Conservation (phyloP, 352 stramenopile species). For the Globisporangium uncinulatum region DNA sequence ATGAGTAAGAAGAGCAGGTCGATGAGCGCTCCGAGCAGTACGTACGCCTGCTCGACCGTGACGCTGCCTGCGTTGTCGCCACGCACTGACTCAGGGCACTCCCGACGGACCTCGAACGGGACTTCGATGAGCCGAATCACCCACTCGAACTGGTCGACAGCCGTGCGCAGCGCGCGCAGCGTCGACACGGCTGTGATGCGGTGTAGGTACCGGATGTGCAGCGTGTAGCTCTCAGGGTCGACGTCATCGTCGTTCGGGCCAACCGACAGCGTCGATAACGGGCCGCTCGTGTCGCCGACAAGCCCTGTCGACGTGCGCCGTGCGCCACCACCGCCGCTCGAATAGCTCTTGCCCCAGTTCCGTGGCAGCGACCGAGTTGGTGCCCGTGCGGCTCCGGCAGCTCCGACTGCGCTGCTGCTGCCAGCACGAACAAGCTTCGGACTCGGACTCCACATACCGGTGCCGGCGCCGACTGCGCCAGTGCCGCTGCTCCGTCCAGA, state of each 20-base stretch:
- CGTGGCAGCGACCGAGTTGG: conserved; percentile 41
- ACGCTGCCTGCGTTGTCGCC: neutral
- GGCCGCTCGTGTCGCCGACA: conserved; percentile 12
- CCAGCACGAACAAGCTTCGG: conserved; percentile 9
- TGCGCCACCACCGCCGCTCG: conserved; percentile 17
- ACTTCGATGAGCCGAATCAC: conserved; percentile 40
- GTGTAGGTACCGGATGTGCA: conserved; percentile 31
- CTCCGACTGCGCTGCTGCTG: neutral
- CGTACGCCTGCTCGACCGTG: conserved; percentile 34
- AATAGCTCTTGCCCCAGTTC: conserved; percentile 62
- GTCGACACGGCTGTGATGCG: conserved; percentile 31
- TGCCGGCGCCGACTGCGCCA: conserved; percentile 8
- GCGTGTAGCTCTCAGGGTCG: conserved; percentile 14
- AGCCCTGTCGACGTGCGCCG: conserved; percentile 20
- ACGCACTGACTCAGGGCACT: neutral
- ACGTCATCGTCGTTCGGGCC: conserved; percentile 1
- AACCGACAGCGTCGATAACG: neutral
- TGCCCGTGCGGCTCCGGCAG: conserved; percentile 2
- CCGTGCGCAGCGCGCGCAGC: conserved; percentile 34
- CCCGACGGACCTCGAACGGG: conserved; percentile 16
- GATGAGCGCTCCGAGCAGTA: conserved; percentile 41
- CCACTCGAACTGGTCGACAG: conserved; percentile 48
- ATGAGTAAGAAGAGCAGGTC: conserved; percentile 59
- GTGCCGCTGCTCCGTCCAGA: conserved; percentile 9
- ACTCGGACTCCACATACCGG: conserved; percentile 19